These are phyloP conservation scores for Buddleja alternifolia DNA, from an alignment of 257 asterid species.

Conservation along the genomic window DNA sequence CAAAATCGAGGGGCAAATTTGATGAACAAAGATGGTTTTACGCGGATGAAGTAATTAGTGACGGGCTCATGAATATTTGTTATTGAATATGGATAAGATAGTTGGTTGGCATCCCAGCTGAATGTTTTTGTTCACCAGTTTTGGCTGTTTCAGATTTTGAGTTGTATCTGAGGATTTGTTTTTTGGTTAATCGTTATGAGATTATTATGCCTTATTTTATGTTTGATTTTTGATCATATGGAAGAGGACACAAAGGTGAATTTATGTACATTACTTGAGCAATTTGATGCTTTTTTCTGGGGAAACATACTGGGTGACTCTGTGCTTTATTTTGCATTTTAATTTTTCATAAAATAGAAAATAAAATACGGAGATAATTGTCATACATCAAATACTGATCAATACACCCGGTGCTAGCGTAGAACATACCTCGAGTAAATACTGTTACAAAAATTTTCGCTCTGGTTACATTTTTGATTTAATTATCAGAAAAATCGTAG, in stretches of 20 bases:
- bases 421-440: too few species aligned
- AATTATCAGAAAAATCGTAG: too few species aligned
- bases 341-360: too few species aligned
- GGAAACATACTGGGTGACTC: too few species aligned
- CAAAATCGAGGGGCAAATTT: constrained; percentile 5
- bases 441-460: too few species aligned
- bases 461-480: too few species aligned
- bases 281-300: too few species aligned
- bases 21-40: constrained; percentile 2
- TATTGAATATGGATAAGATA: constrained; percentile 14
- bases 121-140: constrained; percentile 23
- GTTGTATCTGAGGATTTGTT: constrained; percentile 26
- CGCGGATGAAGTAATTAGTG: background rate
- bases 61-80: constrained; percentile 14
- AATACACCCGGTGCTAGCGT: too few species aligned
- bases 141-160: constrained; percentile 11
- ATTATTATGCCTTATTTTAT: constrained; percentile 13
- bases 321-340: too few species aligned
- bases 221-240: constrained; percentile 20
- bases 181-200: constrained; percentile 21
- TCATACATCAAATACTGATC: too few species aligned
- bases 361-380: too few species aligned
- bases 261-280: constrained; percentile 20
- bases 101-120: constrained; percentile 18
- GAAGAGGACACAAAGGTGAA: background rate